Conservation (phyloP, 305 asterid species). For the Solanum chacoense region DNA sequence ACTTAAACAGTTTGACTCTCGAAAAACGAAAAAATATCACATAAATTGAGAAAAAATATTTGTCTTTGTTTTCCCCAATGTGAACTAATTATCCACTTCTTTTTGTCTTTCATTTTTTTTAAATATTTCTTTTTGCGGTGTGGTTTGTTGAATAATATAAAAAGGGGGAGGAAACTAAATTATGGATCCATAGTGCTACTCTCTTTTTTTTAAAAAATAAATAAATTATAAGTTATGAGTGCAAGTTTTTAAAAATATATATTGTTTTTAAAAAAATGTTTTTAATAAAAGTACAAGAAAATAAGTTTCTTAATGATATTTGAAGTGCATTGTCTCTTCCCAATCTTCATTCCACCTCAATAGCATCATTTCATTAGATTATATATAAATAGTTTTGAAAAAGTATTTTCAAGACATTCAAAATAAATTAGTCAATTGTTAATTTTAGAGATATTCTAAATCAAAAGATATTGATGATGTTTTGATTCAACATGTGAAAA, state of each 20-base stretch:
- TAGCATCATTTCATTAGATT: no score
- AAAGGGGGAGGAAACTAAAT: not conserved
- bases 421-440: no score
- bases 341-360: not conserved
- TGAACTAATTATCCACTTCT: not conserved
- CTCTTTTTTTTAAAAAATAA: not conserved
- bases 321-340: not conserved
- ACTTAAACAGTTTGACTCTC: not conserved
- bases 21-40: no score
- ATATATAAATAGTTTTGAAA: no score
- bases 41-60: not conserved
- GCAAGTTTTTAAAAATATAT: not conserved
- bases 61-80: not conserved
- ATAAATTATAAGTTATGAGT: no score
- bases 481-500: not conserved
- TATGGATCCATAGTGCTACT: not conserved
- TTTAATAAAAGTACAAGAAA: not conserved
- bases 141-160: not conserved
- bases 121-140: not conserved
- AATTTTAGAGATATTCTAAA: no score
- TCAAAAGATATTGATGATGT: not conserved
- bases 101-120: not conserved
- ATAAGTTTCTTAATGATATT: not conserved
- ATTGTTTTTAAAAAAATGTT: no score
- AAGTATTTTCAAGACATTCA: no score